Evolutionary conservation across 208 protist species (phyloP), one percentile per base, ranked within the genome.

Genomic region (Trypanosoma congolense): DNA sequence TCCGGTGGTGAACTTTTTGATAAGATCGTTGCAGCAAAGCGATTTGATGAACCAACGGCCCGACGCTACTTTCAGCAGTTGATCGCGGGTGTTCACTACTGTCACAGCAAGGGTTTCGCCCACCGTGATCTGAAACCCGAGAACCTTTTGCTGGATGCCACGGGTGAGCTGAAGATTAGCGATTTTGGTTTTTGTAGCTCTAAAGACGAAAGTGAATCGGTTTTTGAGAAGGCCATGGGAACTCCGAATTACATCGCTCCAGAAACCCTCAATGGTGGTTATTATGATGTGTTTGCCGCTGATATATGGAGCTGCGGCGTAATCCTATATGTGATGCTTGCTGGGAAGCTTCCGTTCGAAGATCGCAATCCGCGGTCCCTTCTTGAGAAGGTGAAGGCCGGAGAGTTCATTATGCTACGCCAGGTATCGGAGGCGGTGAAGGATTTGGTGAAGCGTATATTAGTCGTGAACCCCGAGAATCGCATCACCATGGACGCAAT

Each of bases 261-360:
- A 8, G 87, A 96, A 56, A 62, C 95, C 22, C 54, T 97, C 3
- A 28, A 53, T 24, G 65, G 66, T 3, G 14, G 26, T 4, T 62
- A 63, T 18, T 75, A 73, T 2, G 79, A 96, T 70, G 84, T 81
- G 8, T 84, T 83, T 31, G 63, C 73, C 18, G 87, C 96, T 5
- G 94, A 97, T 62, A 95, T 87, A 76, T 97, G 94, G 93, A 74
- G 70, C 14, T 79, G 89, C 43, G 94, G 94, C 42, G 85, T 93
- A 4, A 43, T 97, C 2, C 44, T 94, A 6, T 97, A 93, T 61
- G 87, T 92, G 60, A 91, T 94, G 81, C 41, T 94, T 45, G 55
- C 75, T 16, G 87, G 83, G 30, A 51, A 67, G 1, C 58, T 86
- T 18, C 87, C 87, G 10, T 95, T 95, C 63, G 86, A 80, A 31